phyloP scores from a whole-genome alignment of 768 basidiomycete species.

The Lactarius deliciosus region DNA sequence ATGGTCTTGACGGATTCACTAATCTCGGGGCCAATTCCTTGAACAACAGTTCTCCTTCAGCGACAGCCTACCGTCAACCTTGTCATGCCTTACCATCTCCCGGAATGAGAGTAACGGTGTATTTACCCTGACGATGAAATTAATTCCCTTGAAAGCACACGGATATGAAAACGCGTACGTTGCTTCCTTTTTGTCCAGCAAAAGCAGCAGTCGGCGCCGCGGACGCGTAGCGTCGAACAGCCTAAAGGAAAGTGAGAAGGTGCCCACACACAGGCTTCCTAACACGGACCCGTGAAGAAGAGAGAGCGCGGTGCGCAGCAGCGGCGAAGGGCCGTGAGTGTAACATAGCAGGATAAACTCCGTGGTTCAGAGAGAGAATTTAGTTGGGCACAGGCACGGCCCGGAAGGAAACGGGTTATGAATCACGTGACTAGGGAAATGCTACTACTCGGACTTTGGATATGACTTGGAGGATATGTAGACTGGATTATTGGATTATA shows the following conservation, averaged over 20 bases:
- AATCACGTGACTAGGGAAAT: not conserved
- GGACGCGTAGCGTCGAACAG: slow-evolving; percentile 64
- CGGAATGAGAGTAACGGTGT: slow-evolving; percentile 93
- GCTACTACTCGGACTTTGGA: not conserved
- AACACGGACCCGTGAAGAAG: slow-evolving; percentile 47
- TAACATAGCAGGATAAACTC: slow-evolving; percentile 49
- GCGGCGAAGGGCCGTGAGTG: slow-evolving; percentile 55
- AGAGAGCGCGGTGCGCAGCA: slow-evolving; percentile 53
- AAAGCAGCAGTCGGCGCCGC: slow-evolving; percentile 84
- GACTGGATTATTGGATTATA: not conserved
- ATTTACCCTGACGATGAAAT: slow-evolving; percentile 71
- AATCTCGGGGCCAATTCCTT: slow-evolving; percentile 99
- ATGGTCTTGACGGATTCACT: slow-evolving; percentile 94
- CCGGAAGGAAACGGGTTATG: slow-evolving; percentile 11
- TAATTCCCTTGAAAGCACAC: slow-evolving; percentile 7
- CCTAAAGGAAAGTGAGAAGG: slow-evolving; percentile 38
- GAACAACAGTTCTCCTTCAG: slow-evolving; percentile 18
- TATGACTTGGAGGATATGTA: too few relatives aligned
- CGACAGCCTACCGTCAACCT: slow-evolving; percentile 24
- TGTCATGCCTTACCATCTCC: slow-evolving; percentile 73
- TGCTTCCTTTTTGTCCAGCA: slow-evolving; percentile 83
- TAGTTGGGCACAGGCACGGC: not conserved
- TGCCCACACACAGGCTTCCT: not conserved
- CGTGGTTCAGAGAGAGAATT: slow-evolving; percentile 30
- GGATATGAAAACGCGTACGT: slow-evolving; percentile 53